These are phyloP conservation scores for Plasmodium cynomolgi DNA, from an alignment of 169 alveolate genomes.

Conservation along the genomic window DNA sequence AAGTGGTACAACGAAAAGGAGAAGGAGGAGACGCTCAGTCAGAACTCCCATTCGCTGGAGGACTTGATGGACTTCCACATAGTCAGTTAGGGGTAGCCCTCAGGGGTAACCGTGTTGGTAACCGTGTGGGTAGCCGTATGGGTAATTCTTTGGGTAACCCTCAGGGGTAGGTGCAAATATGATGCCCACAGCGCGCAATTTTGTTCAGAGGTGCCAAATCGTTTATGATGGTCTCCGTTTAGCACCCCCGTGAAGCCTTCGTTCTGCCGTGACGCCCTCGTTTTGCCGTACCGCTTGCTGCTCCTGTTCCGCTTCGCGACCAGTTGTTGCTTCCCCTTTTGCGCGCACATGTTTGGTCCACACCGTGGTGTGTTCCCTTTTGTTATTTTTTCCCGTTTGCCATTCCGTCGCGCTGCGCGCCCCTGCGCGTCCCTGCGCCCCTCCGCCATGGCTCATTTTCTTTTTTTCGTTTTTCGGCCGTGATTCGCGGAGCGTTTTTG, in stretches of 20 bases:
- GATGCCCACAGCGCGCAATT: background rate
- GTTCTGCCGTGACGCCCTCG: background rate
- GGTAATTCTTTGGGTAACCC: background rate
- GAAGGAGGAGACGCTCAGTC: constrained; percentile 32
- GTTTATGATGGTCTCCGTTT: background rate
- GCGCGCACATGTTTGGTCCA: background rate
- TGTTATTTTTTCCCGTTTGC: background rate
- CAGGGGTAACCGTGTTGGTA: background rate
- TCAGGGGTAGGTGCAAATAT: background rate
- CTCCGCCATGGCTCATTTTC: background rate
- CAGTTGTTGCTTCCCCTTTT: background rate
- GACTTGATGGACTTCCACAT: constrained; percentile 60
- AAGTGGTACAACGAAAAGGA: constrained; percentile 48
- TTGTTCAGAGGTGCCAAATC: background rate
- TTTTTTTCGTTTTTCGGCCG: background rate
- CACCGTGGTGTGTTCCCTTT: background rate
- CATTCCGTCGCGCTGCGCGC: background rate
- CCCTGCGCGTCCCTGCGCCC: background rate
- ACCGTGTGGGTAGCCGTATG: background rate
- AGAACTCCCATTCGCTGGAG: constrained; percentile 13
- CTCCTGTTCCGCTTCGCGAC: background rate
- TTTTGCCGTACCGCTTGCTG: background rate
- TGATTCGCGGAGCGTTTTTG: background rate
- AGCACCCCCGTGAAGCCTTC: background rate
- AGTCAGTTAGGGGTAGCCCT: background rate